A percentile compares a stretch with the other conserved stretches of the same genome.
These are phyloP conservation scores for Choanephora cucurbitarum DNA, from an alignment of 371 early-diverging fungal genomes.

Conservation along the genomic window DNA sequence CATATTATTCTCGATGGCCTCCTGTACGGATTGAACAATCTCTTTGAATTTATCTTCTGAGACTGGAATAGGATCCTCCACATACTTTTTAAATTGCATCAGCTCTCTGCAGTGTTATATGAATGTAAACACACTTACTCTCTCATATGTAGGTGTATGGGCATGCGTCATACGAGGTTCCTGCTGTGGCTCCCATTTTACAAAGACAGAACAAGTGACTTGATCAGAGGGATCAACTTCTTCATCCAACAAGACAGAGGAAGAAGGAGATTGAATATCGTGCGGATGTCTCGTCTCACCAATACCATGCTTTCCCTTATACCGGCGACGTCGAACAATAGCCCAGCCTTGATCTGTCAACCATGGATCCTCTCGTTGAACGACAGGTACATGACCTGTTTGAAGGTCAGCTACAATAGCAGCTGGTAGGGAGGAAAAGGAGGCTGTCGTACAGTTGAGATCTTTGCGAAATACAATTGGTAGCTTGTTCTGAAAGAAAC, in stretches of 20 bases:
- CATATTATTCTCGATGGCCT: slow-evolving; percentile 68
- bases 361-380: slow-evolving; percentile 15
- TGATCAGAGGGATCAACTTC: slow-evolving; percentile 37
- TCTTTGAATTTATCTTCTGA: slow-evolving; percentile 51
- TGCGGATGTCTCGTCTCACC: slow-evolving; percentile 25
- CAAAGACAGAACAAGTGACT: slow-evolving; percentile 47
- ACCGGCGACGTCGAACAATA: slow-evolving; percentile 37
- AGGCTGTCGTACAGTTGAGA: slow-evolving; percentile 23
- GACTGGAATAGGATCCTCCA: slow-evolving; percentile 40
- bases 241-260: slow-evolving; percentile 21
- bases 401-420: slow-evolving; percentile 51
- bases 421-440: slow-evolving; percentile 37
- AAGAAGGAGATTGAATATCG: slow-evolving; percentile 4
- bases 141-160: too few relatives aligned
- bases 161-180: too few relatives aligned
- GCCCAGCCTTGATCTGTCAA: slow-evolving; percentile 40
- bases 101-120: not conserved
- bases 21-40: slow-evolving; percentile 70
- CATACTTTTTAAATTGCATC: slow-evolving; percentile 14
- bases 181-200: too few relatives aligned
- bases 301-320: slow-evolving; percentile 33
- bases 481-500: slow-evolving; percentile 38
- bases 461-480: slow-evolving; percentile 38
- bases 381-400: slow-evolving; percentile 35
- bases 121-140: not conserved